A percentile compares a stretch with the other conserved stretches of the same genome.
These are phyloP conservation scores for Conticribra guillardii DNA, from an alignment of 108 stramenopile species.

Conservation along the genomic window DNA sequence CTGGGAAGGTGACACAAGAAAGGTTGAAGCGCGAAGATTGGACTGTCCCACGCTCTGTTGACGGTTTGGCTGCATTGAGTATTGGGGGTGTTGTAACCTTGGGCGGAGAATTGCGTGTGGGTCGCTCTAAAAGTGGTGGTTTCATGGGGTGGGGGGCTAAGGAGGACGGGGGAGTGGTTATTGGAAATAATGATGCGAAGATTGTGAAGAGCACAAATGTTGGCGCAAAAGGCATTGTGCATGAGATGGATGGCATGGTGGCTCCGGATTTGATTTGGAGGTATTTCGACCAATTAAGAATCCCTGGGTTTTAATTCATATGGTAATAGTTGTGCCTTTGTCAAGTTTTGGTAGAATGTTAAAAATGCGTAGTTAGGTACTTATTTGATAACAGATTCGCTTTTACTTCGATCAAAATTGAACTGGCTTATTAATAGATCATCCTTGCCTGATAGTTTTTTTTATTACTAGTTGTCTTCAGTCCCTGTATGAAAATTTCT, in stretches of 20 bases:
- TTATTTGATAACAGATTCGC: too few relatives aligned
- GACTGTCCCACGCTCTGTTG: slow-evolving; percentile 31
- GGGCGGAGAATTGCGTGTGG: slow-evolving; percentile 49
- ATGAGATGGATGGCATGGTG: slow-evolving; percentile 51
- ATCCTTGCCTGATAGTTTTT: too few relatives aligned
- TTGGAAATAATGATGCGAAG: slow-evolving; percentile 50
- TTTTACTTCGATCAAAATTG: too few relatives aligned
- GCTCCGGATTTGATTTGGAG: slow-evolving; percentile 54
- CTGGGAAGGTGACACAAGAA: slow-evolving; percentile 42
- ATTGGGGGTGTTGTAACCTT: slow-evolving; percentile 49
- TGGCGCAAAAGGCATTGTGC: slow-evolving; percentile 36
- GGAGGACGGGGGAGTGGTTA: slow-evolving; percentile 54
- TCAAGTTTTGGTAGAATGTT: too few relatives aligned
- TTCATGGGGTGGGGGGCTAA: slow-evolving; percentile 46
- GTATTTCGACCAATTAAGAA: slow-evolving; percentile 49
- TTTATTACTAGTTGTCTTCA: too few relatives aligned
- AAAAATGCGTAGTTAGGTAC: too few relatives aligned
- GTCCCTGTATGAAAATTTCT: too few relatives aligned
- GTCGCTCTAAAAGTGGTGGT: slow-evolving; percentile 45
- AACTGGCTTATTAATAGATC: too few relatives aligned
- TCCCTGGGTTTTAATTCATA: slow-evolving; percentile 55
- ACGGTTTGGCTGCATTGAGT: slow-evolving; percentile 45
- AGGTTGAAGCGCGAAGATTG: slow-evolving; percentile 49
- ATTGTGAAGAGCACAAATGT: slow-evolving; percentile 44
- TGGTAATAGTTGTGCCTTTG: too few relatives aligned